Base-by-base conservation (phyloP, 2,329 filamentous ascomycete genomes). In the Tolypocladium album region DNA sequence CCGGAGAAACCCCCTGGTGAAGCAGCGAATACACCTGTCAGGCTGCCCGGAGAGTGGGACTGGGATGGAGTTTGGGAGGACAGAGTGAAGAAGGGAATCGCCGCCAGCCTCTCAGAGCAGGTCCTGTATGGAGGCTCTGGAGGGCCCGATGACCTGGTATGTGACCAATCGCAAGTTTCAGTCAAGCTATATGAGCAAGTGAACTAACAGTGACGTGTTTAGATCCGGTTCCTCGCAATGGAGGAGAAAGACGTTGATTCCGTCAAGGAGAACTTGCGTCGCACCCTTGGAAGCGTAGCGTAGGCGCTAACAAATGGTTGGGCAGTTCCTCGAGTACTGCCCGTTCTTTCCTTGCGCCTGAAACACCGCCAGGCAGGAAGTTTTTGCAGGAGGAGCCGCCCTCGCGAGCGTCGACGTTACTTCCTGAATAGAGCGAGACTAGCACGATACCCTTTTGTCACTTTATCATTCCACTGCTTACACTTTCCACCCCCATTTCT, bases 21-120 rank as follows among this genome's bases (percentile, higher is more conserved):
- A 24, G 47, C 39, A 17, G 27, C 64, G 1, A 66, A 62, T 34
- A 45, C 47, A 53, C 58, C 55, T 1, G 55, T 62, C 15, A 52
- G 65, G 42, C 60, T 60, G 38, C 91, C 91, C 0, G 89, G 88
- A 8, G 88, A 96, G 67, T 97, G 93, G 93, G 96, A 96, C 70
- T 97, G 93, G 93, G 91, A 96, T 68, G 92, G 93, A 0, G 93
- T 97, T 0, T 99, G 93, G 93, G 90, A 95, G 70, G 88, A 92
- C 64, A 83, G 93, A 59, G 92, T 96, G 1, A 87, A 85, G 72
- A 89, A 88, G 71, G 88, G 88, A 22, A 84, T 97, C 52, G 83
- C 87, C 57, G 81, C 83, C 12, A 96, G 91, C 68, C 75, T 91
- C 57, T 89, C 90, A 1, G 93, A 97, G 65, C 78, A 86, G 1